Evolutionary conservation across 225 moss, liverwort and hornwort genomes (phyloP), one percentile per base, ranked within the genome.

Genomic region (Bryoerythrophyllum caledonicum): DNA sequence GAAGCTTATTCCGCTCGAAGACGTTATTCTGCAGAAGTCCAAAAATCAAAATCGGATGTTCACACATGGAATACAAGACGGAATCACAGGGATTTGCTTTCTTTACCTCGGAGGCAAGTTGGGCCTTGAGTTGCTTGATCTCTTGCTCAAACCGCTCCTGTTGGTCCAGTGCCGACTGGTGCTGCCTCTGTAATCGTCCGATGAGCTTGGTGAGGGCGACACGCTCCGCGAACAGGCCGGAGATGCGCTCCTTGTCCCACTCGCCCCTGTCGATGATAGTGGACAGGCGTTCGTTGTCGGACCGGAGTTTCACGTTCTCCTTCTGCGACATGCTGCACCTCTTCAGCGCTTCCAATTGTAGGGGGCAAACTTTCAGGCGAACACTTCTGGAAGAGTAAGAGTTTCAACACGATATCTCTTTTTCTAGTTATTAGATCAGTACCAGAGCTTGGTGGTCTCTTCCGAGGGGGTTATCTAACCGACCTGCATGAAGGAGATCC

Each of bases 401-500:
- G 6, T 37, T 37, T 37, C 37, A 5, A 37, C 7, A 37, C 37
- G 7, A 37, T 37, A 37, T 37, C 37, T n/a, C n/a, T n/a, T n/a
- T n/a, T n/a, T n/a, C n/a, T n/a, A n/a, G n/a, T n/a, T n/a, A n/a
- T n/a, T n/a, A n/a, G n/a, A n/a, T n/a, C n/a, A n/a, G n/a, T n/a
- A n/a, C n/a, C n/a, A n/a, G n/a, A n/a, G n/a, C n/a, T n/a, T n/a
- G n/a, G n/a, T n/a, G n/a, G n/a, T n/a, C n/a, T n/a, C n/a, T n/a
- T n/a, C n/a, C n/a, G n/a, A n/a, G n/a, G n/a, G n/a, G n/a, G n/a
- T n/a, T n/a, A n/a, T n/a, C n/a, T n/a, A n/a, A n/a, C n/a, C n/a
- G n/a, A 32, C 38, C 90, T 96, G 96, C 93, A 96, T 93, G 35
- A 82, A 93, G 70, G 83, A 86, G 53, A 92, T 86, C 96, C 96